Evolutionary conservation across 2,329 filamentous ascomycete species (phyloP).

Genomic region (Fusarium scirpi): DNA sequence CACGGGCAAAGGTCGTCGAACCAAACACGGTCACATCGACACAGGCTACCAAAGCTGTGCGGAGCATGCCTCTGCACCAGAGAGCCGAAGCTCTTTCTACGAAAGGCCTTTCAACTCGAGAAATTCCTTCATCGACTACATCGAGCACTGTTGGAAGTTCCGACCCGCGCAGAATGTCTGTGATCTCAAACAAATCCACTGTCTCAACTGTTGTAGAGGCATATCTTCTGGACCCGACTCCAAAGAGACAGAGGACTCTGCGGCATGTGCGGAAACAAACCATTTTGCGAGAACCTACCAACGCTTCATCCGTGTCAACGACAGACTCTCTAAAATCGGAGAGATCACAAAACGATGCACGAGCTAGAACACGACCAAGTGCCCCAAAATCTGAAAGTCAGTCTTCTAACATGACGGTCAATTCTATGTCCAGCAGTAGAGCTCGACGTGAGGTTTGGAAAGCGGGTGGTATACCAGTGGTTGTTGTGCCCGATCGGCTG

Average conservation of each 20-base stretch:
- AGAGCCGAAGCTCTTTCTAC: constrained; percentile 47
- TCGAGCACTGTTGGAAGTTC: constrained; percentile 55
- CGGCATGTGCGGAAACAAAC: constrained; percentile 71
- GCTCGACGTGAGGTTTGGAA: constrained; percentile 70
- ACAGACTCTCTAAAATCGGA: constrained; percentile 24
- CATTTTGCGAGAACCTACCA: constrained; percentile 60
- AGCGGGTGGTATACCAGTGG: constrained; percentile 70
- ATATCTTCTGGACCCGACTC: constrained; percentile 63
- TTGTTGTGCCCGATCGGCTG: constrained; percentile 69
- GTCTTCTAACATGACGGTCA: constrained; percentile 61
- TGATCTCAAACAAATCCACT: constrained; percentile 66
- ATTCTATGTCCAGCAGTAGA: constrained; percentile 64
- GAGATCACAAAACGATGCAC: constrained; percentile 46
- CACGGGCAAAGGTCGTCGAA: constrained; percentile 58
- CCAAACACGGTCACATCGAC: constrained; percentile 62
- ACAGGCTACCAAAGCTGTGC: constrained; percentile 63
- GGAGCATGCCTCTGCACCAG: constrained; percentile 61
- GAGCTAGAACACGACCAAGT: constrained; percentile 46
- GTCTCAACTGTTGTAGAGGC: constrained; percentile 70
- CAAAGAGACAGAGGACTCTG: constrained; percentile 65
- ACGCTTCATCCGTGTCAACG: constrained; percentile 20
- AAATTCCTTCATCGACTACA: constrained; percentile 47
- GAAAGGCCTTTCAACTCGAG: constrained; percentile 43
- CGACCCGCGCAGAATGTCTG: constrained; percentile 64
- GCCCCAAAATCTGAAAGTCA: constrained; percentile 60